Conservation (phyloP, 257 asterid genomes). For the Schizonepeta tenuifolia region DNA sequence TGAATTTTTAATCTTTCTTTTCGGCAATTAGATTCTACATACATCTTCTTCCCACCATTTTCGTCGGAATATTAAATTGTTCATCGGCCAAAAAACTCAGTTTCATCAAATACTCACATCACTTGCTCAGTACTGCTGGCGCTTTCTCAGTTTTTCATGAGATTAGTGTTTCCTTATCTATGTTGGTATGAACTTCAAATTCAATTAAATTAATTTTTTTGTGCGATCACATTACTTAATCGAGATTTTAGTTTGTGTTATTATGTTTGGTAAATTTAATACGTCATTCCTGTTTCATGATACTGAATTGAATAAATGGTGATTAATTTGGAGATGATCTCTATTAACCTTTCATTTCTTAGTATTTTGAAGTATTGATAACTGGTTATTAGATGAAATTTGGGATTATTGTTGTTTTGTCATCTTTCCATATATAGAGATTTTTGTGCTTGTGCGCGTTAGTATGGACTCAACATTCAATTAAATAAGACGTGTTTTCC, state of each 20-base stretch:
- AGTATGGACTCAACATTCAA: not conserved
- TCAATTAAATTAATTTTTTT: not conserved
- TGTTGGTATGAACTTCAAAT: not conserved
- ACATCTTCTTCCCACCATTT: constrained; percentile 18
- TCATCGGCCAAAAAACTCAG: not conserved
- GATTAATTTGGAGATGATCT: not conserved
- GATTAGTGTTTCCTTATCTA: not conserved
- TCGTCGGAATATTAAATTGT: constrained; percentile 28
- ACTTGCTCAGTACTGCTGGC: constrained; percentile 25
- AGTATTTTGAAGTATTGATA: not conserved
- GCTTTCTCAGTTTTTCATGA: not conserved
- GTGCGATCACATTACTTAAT: not conserved
- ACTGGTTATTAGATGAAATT: not conserved
- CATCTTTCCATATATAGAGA: too few species aligned
- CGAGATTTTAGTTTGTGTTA: not conserved
- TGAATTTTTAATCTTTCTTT: constrained; percentile 9
- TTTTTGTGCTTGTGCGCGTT: not conserved
- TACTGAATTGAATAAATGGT: not conserved
- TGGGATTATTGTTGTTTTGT: not conserved
- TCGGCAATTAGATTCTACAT: constrained; percentile 12
- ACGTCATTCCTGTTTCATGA: not conserved
- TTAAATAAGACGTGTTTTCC: not conserved
- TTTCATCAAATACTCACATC: not conserved
- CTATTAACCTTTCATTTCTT: not conserved
- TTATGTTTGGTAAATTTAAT: not conserved